Evolutionary conservation across 805 yeast species (phyloP).

Genomic region (Barnettozyma botsteinii): DNA sequence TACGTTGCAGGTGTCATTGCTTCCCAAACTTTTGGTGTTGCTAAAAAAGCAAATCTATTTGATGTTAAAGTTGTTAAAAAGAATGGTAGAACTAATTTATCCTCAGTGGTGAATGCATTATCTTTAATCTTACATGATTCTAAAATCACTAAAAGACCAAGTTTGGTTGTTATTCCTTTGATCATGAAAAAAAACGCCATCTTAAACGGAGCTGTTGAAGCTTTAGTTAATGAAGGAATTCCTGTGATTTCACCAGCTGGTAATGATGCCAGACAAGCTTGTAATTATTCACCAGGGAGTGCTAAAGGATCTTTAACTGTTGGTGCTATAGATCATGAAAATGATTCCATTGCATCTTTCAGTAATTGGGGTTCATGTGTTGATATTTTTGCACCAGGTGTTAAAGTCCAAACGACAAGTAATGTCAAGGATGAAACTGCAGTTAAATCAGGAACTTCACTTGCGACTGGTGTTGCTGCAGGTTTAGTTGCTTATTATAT

Average conservation of each 20-base stretch:
- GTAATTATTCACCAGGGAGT: slow-evolving; percentile 42
- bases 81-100: slow-evolving; percentile 31
- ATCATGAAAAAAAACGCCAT: slow-evolving; percentile 32
- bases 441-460: slow-evolving; percentile 43
- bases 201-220: slow-evolving; percentile 39
- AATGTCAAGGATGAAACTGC: slow-evolving; percentile 25
- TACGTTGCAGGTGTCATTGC: slow-evolving; percentile 52
- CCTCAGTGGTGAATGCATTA: slow-evolving; percentile 31
- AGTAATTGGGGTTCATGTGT: slow-evolving; percentile 49
- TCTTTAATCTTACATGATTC: slow-evolving; percentile 24
- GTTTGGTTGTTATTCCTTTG: slow-evolving; percentile 35
- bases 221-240: slow-evolving; percentile 37
- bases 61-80: slow-evolving; percentile 40
- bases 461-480: slow-evolving; percentile 41
- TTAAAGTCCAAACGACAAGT: slow-evolving; percentile 37
- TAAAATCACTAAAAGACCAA: slow-evolving; percentile 30
- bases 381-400: slow-evolving; percentile 47
- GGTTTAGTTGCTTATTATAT: slow-evolving; percentile 41
- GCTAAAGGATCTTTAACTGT: slow-evolving; percentile 64
- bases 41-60: slow-evolving; percentile 39
- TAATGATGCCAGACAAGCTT: slow-evolving; percentile 39
- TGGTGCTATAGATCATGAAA: slow-evolving; percentile 79
- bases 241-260: slow-evolving; percentile 48
- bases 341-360: slow-evolving; percentile 43
- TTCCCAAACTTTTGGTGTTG: slow-evolving; percentile 45